Conservation (phyloP, 495 filamentous ascomycete genomes). For the Tetracladium marchalianum region DNA sequence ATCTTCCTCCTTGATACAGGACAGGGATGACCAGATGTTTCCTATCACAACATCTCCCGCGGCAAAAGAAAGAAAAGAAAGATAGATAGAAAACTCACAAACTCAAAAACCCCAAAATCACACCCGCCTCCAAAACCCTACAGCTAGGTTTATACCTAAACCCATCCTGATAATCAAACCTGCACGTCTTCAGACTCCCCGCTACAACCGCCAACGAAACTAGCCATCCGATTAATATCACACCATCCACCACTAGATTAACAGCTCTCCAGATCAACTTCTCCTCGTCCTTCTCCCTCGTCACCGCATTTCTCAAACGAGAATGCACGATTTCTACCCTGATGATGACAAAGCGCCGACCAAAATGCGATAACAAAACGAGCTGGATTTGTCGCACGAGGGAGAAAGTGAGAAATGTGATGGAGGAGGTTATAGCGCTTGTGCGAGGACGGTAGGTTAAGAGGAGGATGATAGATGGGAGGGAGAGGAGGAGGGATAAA, state of each 20-base stretch:
- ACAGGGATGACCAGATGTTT: not conserved
- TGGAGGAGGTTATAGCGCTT: not conserved
- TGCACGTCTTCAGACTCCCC: not conserved
- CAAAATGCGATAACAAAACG: constrained; percentile 6
- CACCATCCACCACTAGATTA: not conserved
- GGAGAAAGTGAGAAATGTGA: constrained; percentile 11
- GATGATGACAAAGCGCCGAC: constrained; percentile 5
- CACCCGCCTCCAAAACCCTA: not conserved
- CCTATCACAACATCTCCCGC: not conserved
- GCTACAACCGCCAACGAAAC: constrained; percentile 3
- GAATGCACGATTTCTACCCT: constrained; percentile 12
- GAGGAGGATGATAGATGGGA: constrained; percentile 13
- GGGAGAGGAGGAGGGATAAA: constrained; percentile 3
- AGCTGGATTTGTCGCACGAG: constrained; percentile 5
- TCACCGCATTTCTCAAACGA: constrained; percentile 3
- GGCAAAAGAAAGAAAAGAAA: not conserved
- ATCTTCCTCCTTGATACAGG: no score
- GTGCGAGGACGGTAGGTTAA: constrained; percentile 1
- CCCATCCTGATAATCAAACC: not conserved
- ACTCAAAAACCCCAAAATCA: constrained; percentile 9
- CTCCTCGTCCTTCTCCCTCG: constrained; percentile 3
- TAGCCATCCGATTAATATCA: constrained; percentile 8
- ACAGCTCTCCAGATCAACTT: constrained; percentile 8
- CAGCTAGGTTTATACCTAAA: not conserved
- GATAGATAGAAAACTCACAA: constrained; percentile 7